Percentiles rank a stretch among this genome's conserved stretches.
Evolutionary conservation across 306 rosid genomes (phyloP).

Genomic region (Dalbergia cultrata): DNA sequence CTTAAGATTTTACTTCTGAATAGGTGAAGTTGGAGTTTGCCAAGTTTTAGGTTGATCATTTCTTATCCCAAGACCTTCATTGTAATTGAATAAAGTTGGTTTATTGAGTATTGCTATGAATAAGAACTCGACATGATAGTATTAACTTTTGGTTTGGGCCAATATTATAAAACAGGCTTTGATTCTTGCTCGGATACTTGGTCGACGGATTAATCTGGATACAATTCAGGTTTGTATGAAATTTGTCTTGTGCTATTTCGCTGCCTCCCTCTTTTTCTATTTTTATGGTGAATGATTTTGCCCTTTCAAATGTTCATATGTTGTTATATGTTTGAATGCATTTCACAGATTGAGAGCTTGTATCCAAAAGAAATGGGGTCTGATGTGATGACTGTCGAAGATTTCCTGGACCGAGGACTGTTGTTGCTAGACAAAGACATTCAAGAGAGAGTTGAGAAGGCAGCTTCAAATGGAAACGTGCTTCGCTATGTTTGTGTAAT

Average conservation of each 20-base stretch:
- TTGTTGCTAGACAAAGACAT: slow-evolving; percentile 66
- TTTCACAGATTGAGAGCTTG: slow-evolving; percentile 86
- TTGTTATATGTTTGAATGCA: slow-evolving; percentile 15
- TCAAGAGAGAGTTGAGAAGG: slow-evolving; percentile 83
- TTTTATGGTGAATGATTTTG: background rate
- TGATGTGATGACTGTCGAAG: slow-evolving; percentile 69
- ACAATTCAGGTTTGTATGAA: slow-evolving; percentile 70
- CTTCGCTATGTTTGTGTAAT: slow-evolving; percentile 87
- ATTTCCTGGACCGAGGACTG: slow-evolving; percentile 73
- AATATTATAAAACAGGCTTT: slow-evolving; percentile 68
- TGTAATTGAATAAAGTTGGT: slow-evolving; percentile 6
- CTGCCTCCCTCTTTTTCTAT: slow-evolving; percentile 6
- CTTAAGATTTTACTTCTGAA: slow-evolving; percentile 10
- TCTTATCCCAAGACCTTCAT: slow-evolving; percentile 22
- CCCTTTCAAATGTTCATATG: background rate
- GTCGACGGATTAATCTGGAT: slow-evolving; percentile 67
- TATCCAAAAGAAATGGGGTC: slow-evolving; percentile 92
- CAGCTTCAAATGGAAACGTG: slow-evolving; percentile 81
- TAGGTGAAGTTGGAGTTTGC: slow-evolving; percentile 6
- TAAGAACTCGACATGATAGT: slow-evolving; percentile 19
- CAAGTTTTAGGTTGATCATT: slow-evolving; percentile 19
- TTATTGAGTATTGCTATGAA: slow-evolving; percentile 27
- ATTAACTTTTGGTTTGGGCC: slow-evolving; percentile 32
- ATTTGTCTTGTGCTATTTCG: slow-evolving; percentile 19
- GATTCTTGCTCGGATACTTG: slow-evolving; percentile 93